A percentile compares a stretch with the other conserved stretches of the same genome.
phyloP scores from a whole-genome alignment of 352 stramenopile genomes.

The Phytophthora meadii region DNA sequence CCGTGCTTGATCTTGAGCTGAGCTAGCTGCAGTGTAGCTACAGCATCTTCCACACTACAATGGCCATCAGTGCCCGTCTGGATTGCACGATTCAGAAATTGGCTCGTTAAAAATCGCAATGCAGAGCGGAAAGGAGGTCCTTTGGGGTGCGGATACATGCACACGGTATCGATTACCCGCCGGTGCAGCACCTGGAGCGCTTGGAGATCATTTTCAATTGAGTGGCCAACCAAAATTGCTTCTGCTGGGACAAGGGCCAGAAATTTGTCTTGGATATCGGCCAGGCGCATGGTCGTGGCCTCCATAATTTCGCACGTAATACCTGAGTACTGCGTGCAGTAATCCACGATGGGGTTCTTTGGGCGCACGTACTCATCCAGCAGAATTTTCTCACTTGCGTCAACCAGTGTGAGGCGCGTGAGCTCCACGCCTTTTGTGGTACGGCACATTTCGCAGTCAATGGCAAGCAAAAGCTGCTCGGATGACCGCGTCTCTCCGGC shows the following conservation, averaged over 20 bases:
- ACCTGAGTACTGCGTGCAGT: constrained; percentile 88
- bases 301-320: constrained; percentile 88
- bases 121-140: constrained; percentile 80
- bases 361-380: constrained; percentile 86
- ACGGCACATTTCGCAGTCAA: constrained; percentile 91
- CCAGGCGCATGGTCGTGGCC: constrained; percentile 58
- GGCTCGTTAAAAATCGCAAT: constrained; percentile 76
- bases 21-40: constrained; percentile 76
- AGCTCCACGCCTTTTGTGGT: constrained; percentile 90
- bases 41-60: constrained; percentile 84
- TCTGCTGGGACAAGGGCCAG: constrained; percentile 64
- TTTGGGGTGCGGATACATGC: constrained; percentile 85
- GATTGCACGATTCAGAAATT: constrained; percentile 75
- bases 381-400: constrained; percentile 73
- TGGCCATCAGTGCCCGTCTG: constrained; percentile 78
- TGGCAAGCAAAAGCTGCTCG: constrained; percentile 65
- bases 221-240: constrained; percentile 89
- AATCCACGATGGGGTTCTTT: constrained; percentile 85
- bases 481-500: constrained; percentile 40
- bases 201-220: constrained; percentile 87
- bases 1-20: constrained; percentile 83
- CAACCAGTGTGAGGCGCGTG: constrained; percentile 74
- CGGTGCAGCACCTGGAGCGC: constrained; percentile 75
- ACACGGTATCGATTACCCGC: constrained; percentile 82
- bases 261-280: constrained; percentile 74